These are phyloP conservation scores for Trichosporon sp. DNA, from an alignment of 1,284 basidiomycete species.

Conservation along the genomic window DNA sequence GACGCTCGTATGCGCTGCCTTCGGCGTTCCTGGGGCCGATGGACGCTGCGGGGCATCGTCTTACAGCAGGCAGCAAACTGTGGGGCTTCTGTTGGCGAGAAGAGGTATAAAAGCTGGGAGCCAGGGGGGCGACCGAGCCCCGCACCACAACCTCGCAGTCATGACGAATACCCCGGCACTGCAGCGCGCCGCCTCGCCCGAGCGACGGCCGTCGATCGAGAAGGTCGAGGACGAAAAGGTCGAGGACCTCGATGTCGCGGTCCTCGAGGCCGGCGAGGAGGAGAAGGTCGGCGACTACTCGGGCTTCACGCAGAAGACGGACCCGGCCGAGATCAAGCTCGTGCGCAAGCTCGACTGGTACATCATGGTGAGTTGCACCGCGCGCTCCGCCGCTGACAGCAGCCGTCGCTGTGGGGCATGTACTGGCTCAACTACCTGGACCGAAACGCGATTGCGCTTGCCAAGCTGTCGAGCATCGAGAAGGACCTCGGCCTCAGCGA, in stretches of 20 bases:
- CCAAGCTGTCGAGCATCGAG: constrained; percentile 20
- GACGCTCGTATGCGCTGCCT: too few species aligned
- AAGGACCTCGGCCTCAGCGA: constrained; percentile 35
- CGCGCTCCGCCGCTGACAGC: neutral
- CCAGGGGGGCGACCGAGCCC: too few species aligned
- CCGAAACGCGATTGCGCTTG: constrained; percentile 26
- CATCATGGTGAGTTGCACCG: constrained; percentile 27
- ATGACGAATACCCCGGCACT: neutral
- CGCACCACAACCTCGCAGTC: neutral
- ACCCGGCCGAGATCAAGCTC: constrained; percentile 27
- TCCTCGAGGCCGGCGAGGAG: neutral
- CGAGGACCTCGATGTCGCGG: neutral
- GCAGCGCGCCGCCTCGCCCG: neutral
- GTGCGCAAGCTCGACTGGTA: constrained; percentile 28
- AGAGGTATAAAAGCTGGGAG: neutral
- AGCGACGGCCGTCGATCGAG: neutral
- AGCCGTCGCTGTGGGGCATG: constrained; percentile 25
- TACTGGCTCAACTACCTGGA: constrained; percentile 25
- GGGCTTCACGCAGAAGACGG: constrained; percentile 29
- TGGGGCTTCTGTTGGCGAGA: too few species aligned
- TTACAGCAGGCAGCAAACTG: too few species aligned
- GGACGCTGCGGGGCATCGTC: too few species aligned
- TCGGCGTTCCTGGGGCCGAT: too few species aligned
- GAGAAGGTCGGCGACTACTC: constrained; percentile 23
- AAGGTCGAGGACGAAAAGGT: constrained; percentile 1